These are phyloP conservation scores for Mycosphaerella sp. DNA, from an alignment of 2,329 filamentous ascomycete genomes.

Conservation along the genomic window DNA sequence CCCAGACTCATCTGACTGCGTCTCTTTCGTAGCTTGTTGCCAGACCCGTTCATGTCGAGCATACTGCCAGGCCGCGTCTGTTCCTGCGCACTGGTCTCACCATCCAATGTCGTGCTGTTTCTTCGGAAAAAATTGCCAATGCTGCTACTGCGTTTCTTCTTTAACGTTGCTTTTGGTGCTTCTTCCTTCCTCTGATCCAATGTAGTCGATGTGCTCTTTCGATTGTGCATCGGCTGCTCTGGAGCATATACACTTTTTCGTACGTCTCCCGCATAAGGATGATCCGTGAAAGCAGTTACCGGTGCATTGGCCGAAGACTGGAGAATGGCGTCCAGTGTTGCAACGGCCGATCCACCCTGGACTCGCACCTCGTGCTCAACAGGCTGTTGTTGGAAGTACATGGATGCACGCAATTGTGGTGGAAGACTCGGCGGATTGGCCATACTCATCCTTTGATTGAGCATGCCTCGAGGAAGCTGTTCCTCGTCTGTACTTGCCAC, in stretches of 20 bases:
- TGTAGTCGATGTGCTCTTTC: conserved; percentile 18
- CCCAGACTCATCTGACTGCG: conserved; percentile 32
- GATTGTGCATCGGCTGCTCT: conserved; percentile 16
- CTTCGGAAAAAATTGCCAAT: conserved; percentile 31
- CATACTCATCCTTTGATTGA: conserved; percentile 34
- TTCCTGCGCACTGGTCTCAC: conserved; percentile 28
- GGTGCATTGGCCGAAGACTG: conserved; percentile 84
- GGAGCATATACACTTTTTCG: conserved; percentile 67
- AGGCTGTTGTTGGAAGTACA: conserved; percentile 73
- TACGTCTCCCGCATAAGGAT: conserved; percentile 70
- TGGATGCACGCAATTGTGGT: conserved; percentile 79
- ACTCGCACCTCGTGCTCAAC: conserved; percentile 50
- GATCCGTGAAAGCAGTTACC: conserved; percentile 85
- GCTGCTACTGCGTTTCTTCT: conserved; percentile 28
- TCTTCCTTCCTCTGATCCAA: neutral
- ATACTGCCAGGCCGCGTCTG: conserved; percentile 25
- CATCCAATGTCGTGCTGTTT: conserved; percentile 32
- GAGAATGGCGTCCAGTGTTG: conserved; percentile 83
- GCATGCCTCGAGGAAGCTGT: conserved; percentile 17
- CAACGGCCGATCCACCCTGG: conserved; percentile 73
- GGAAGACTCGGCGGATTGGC: conserved; percentile 52
- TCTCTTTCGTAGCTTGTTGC: conserved; percentile 33
- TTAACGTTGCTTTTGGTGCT: conserved; percentile 12
- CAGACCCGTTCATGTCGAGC: conserved; percentile 27
- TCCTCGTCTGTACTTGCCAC: conserved; percentile 5